Conservation (phyloP, 805 yeast species). For the Starmerella floricola region DNA sequence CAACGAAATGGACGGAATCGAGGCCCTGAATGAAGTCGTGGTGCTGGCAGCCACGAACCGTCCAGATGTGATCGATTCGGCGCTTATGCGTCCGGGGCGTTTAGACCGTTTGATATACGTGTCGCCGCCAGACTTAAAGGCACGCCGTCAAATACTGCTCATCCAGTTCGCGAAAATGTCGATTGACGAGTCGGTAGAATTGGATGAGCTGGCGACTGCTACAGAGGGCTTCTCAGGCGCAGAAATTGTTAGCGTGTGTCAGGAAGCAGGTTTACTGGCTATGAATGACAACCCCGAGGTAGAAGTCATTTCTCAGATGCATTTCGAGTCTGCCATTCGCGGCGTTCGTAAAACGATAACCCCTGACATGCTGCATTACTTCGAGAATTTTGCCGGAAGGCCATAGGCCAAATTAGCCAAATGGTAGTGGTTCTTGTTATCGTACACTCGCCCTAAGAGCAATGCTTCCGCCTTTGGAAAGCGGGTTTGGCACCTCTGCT, state of each 20-base stretch:
- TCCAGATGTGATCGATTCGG: conserved; percentile 88
- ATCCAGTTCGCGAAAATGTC: conserved; percentile 61
- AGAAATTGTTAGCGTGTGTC: conserved; percentile 81
- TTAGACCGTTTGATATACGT: conserved; percentile 88
- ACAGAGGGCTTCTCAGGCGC: conserved; percentile 97
- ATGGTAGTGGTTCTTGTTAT: too few species aligned
- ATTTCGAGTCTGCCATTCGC: conserved; percentile 58
- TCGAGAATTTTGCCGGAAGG: conserved; percentile 39
- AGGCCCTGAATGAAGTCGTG: conserved; percentile 83
- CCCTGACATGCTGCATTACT: conserved; percentile 69
- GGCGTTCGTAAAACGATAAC: conserved; percentile 73
- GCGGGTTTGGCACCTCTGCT: too few species aligned
- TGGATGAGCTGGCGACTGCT: conserved; percentile 42
- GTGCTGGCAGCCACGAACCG: conserved; percentile 93
- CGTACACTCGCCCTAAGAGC: too few species aligned
- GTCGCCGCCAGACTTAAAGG: conserved; percentile 75
- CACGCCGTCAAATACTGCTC: conserved; percentile 63
- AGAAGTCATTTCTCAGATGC: conserved; percentile 42
- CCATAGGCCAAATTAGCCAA: too few species aligned
- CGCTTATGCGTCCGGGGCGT: conserved; percentile 89
- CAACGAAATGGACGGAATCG: conserved; percentile 96
- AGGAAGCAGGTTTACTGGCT: conserved; percentile 92
- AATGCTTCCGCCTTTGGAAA: too few species aligned
- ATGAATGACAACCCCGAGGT: conserved; percentile 59
- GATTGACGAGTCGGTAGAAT: conserved; percentile 37